phyloP scores from a whole-genome alignment of 148 eudicot genomes.

The Diospyros lotus region DNA sequence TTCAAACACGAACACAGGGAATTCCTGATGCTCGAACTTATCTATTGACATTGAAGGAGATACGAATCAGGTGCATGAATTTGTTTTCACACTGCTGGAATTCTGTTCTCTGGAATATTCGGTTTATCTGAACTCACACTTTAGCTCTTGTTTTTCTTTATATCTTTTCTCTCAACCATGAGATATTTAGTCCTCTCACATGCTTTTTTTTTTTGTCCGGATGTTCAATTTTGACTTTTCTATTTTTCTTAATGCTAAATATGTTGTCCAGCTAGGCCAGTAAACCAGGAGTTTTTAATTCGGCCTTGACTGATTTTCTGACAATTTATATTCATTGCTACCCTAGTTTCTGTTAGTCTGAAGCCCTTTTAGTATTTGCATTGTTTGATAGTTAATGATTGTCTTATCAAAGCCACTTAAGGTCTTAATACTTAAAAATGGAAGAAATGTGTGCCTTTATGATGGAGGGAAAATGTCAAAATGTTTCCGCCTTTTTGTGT shows the following conservation, averaged over 20 bases:
- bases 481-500: no score
- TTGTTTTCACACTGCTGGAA: not conserved
- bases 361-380: not conserved
- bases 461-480: no score
- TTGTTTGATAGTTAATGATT: not conserved
- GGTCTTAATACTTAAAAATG: not conserved
- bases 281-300: not conserved
- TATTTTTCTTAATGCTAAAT: no score
- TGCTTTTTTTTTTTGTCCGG: not conserved
- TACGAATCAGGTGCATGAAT: slow-evolving; percentile 58
- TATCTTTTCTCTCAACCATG: not conserved
- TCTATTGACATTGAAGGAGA: slow-evolving; percentile 70
- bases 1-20: slow-evolving; percentile 53
- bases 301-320: not conserved
- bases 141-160: not conserved
- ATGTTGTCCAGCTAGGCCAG: not conserved
- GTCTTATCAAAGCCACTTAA: not conserved
- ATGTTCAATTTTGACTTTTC: not conserved
- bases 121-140: not conserved
- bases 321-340: not conserved
- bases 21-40: slow-evolving; percentile 82
- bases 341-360: not conserved
- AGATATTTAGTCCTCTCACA: not conserved
- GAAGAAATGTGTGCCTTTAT: no score
- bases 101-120: not conserved